Evolutionary conservation across 257 asterid species (phyloP).

Genomic region (Primulina huaijiensis): DNA sequence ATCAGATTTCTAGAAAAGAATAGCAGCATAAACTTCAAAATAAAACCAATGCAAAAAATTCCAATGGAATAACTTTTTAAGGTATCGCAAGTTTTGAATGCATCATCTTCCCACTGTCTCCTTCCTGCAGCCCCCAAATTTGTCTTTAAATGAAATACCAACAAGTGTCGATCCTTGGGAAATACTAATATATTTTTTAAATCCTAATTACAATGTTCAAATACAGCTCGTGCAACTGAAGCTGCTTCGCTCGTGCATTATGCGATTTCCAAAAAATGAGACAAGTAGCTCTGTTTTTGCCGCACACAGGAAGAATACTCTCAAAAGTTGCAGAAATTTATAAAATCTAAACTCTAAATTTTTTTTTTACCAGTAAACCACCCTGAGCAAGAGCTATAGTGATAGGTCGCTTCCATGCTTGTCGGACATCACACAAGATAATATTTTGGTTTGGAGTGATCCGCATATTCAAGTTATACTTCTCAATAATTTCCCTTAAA

Average conservation of each 20-base stretch:
- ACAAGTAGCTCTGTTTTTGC: background rate
- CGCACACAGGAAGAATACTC: background rate
- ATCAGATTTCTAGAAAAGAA: background rate
- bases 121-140: background rate
- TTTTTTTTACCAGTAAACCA: constrained; percentile 86
- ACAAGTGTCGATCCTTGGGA: background rate
- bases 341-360: background rate
- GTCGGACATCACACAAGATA: constrained; percentile 68
- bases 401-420: constrained; percentile 82
- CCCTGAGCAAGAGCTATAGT: constrained; percentile 92
- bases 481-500: constrained; percentile 77
- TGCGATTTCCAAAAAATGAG: background rate
- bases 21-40: background rate
- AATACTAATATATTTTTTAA: background rate
- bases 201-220: background rate
- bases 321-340: background rate
- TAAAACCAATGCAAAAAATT: background rate
- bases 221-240: no score
- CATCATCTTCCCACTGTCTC: background rate
- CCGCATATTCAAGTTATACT: constrained; percentile 80
- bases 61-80: background rate
- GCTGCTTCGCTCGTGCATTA: background rate
- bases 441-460: constrained; percentile 95
- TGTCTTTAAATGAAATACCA: no score
- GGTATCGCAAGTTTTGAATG: background rate